Evolutionary conservation across 176 grass and related monocot species (phyloP).

Genomic region (Guadua angustifolia): DNA sequence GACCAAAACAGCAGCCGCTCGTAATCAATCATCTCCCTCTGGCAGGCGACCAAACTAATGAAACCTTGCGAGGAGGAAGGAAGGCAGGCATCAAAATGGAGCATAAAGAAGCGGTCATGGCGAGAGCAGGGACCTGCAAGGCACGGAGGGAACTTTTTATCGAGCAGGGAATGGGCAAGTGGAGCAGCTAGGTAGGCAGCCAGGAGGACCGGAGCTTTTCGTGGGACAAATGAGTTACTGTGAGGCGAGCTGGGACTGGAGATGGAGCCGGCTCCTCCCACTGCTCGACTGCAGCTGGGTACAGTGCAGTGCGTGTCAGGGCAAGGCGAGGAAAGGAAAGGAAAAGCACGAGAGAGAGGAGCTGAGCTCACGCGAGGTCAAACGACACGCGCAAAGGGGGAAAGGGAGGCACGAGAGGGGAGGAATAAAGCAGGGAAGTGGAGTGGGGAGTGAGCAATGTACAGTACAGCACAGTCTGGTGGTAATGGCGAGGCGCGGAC

Average conservation of each 20-base stretch:
- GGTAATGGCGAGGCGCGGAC: not conserved
- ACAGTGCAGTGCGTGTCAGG: conserved; percentile 28
- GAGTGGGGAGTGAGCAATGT: not conserved
- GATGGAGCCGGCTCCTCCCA: not conserved
- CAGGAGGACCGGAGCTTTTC: not conserved
- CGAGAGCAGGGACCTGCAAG: not conserved
- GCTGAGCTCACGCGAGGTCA: not conserved
- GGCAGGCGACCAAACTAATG: not conserved
- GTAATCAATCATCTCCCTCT: not conserved
- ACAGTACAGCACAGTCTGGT: not conserved
- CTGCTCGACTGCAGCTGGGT: conserved; percentile 30
- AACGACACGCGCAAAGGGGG: not conserved
- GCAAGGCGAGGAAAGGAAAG: not conserved
- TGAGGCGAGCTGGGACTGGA: not conserved
- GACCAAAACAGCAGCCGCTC: not conserved
- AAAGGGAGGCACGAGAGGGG: not conserved
- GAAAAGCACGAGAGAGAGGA: not conserved
- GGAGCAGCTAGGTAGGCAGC: not conserved
- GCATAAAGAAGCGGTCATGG: conserved; percentile 3
- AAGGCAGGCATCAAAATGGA: not conserved
- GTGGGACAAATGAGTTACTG: not conserved
- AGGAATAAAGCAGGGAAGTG: not conserved
- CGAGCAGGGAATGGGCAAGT: conserved; percentile 26
- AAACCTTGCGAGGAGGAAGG: not conserved
- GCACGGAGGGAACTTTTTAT: not conserved